Conservation (phyloP, 371 early-diverging fungal genomes). For the Synchytrium microbalum region DNA sequence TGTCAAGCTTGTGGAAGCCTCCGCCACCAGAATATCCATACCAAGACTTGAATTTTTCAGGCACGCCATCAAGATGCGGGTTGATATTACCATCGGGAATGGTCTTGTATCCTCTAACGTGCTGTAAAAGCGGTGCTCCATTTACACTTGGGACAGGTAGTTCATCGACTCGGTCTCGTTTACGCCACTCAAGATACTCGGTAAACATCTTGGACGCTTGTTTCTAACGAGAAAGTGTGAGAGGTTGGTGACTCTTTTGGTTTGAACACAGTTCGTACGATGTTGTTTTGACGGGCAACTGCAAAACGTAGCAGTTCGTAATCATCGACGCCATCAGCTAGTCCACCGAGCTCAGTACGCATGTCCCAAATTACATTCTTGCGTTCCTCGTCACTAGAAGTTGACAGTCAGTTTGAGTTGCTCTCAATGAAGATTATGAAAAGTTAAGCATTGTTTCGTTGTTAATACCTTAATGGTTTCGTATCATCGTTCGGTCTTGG, state of each 20-base stretch:
- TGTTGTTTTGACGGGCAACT: conserved; percentile 36
- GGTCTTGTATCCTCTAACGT: neutral
- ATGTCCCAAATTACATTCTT: no score
- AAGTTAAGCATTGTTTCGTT: no score
- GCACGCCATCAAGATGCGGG: conserved; percentile 11
- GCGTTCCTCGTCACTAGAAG: no score
- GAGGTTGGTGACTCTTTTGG: neutral
- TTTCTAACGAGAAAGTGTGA: no score
- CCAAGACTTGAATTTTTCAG: conserved; percentile 63
- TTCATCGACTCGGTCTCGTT: conserved; percentile 53
- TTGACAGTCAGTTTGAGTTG: no score
- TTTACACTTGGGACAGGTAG: conserved; percentile 57
- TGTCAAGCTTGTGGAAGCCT: conserved; percentile 73
- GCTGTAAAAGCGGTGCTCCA: conserved; percentile 55
- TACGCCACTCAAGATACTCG: conserved; percentile 63
- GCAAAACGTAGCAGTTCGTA: conserved; percentile 43
- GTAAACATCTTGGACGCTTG: conserved; percentile 57
- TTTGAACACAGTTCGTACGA: conserved; percentile 22
- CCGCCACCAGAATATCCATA: conserved; percentile 70
- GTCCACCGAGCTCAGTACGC: neutral
- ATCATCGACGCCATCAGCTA: neutral
- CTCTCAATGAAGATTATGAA: no score
- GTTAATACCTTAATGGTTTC: no score
- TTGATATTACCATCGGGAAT: neutral
- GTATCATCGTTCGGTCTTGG: no score